These are phyloP conservation scores for Coniochaeta sp. DNA, from an alignment of 2,329 filamentous ascomycete species.

Conservation along the genomic window DNA sequence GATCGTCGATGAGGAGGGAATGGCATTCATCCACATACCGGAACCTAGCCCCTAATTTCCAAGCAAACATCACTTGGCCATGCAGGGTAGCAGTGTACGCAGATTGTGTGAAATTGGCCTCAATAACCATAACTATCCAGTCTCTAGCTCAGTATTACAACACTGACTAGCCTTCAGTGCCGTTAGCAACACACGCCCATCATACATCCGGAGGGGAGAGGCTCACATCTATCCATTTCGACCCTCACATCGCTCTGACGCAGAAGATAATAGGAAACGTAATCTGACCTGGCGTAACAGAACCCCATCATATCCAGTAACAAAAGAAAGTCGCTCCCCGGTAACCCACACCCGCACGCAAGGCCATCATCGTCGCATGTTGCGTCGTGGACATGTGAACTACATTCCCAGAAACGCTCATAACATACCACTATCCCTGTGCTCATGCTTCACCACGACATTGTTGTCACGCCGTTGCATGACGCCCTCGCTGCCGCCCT, in stretches of 20 bases:
- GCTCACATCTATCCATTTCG: neutral
- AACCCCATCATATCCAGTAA: too few relatives aligned
- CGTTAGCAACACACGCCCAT: neutral
- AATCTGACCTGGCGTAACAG: neutral
- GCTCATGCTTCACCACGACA: conserved; percentile 27
- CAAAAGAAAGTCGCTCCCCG: neutral
- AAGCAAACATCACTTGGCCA: too few relatives aligned
- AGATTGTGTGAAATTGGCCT: neutral
- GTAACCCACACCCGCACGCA: too few relatives aligned
- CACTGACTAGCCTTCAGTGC: neutral
- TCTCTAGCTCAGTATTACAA: neutral
- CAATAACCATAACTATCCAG: neutral
- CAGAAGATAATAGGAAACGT: neutral
- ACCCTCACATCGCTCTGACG: neutral
- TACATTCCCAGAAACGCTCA: neutral
- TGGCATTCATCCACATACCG: too few relatives aligned
- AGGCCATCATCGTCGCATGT: too few relatives aligned
- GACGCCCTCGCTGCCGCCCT: conserved; percentile 12
- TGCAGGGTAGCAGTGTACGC: too few relatives aligned
- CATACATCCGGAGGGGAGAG: neutral
- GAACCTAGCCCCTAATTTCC: too few relatives aligned
- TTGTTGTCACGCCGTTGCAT: conserved; percentile 19
- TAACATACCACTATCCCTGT: conserved; percentile 19
- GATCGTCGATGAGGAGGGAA: too few relatives aligned
- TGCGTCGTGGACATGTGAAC: too few relatives aligned